These are phyloP conservation scores for Eucalyptus viminalis DNA, from an alignment of 345 rosid species.

Conservation along the genomic window DNA sequence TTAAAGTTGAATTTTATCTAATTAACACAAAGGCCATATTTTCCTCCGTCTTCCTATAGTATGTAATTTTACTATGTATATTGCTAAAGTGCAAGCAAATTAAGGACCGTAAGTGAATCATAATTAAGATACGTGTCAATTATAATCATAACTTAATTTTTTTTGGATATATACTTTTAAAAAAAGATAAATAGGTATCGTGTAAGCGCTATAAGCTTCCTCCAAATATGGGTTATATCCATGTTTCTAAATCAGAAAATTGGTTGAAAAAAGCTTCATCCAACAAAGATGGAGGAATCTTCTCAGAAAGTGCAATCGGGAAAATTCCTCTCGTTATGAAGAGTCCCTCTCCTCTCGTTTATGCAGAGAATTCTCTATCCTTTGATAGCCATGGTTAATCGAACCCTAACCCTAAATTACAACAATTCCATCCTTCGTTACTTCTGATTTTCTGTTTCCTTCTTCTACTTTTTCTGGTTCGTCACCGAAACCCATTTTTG, in stretches of 20 bases:
- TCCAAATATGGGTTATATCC: background rate
- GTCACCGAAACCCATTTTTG: too few relatives aligned
- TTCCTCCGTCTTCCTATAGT: background rate
- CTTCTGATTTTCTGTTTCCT: too few relatives aligned
- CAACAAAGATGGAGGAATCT: background rate
- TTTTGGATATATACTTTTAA: too few relatives aligned
- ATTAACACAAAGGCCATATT: background rate
- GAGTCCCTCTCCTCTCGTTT: too few relatives aligned
- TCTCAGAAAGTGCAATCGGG: too few relatives aligned
- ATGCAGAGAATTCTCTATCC: too few relatives aligned
- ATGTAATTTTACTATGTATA: background rate
- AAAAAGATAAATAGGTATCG: background rate
- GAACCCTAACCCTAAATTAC: too few relatives aligned
- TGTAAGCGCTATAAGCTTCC: background rate
- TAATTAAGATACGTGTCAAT: background rate
- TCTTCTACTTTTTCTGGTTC: too few relatives aligned
- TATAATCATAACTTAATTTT: background rate
- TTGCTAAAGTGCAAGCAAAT: background rate
- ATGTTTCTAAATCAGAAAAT: background rate
- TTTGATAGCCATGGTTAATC: too few relatives aligned
- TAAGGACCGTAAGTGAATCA: background rate
- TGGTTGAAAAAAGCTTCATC: background rate
- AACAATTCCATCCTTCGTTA: too few relatives aligned
- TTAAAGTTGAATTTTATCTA: background rate
- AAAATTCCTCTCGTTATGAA: too few relatives aligned